Evolutionary conservation across 2,329 filamentous ascomycete species (phyloP), one percentile per base, ranked within the genome.

Genomic region (Teratosphaeria destructans): DNA sequence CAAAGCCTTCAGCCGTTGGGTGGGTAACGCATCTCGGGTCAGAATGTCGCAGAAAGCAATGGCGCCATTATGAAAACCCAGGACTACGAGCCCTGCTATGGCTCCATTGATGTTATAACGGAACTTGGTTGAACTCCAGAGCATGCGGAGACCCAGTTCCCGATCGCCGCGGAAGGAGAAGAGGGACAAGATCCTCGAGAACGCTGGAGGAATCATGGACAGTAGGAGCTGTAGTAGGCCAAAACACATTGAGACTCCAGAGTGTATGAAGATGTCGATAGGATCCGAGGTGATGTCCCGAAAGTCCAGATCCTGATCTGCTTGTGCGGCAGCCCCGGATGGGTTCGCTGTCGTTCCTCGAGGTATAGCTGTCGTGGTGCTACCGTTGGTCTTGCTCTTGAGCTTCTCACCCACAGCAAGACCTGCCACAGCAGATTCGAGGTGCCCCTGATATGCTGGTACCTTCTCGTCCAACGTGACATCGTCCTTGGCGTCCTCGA

Each of bases 101-200:
- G 89, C 93, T n/a, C 92, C 93, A 69, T 96, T 95, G 68, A 97
- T 83, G 72, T 96, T 96, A 62, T 86, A 77, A 26, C 71, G 70
- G 71, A 92, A 94, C 56, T 86, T 85, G 26, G 90, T 91, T 12
- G 90, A 89, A 71, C 89, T 86, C 94, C 94, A 99, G 4, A 99
- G 83, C 83, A 96, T 88, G 47, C 82, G 80, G 35, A 96, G 80
- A 10, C 92, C 94, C 47, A 87, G 82, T 62, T 90, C 85, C 52
- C 92, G 86, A 71, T 97, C 92, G 35, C 94, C 94, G 62, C 84
- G 86, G 76, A 97, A 97, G 1, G 94, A 94, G 34, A 96, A 88
- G 52, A 97, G 87, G 61, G 87, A 89, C 3, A 97, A 80, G 1
- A 99, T 82, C 59, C 85, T 88, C n/a, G 84, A 87, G 73, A 97